Conservation (phyloP, 73 alveolate species). For the Tetrahymena malaccensis region DNA sequence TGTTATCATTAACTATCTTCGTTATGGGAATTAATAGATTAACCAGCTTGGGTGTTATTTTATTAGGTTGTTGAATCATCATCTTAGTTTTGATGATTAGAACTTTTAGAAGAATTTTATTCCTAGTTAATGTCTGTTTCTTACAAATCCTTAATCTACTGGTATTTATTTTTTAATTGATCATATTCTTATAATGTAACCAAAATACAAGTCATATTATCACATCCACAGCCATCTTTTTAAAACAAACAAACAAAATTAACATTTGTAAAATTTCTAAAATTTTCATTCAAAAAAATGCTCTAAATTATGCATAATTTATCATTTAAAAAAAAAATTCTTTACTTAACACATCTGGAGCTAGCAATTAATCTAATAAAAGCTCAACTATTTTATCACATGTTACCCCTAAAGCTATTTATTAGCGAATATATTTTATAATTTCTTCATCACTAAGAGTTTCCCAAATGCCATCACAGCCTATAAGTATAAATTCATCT, state of each 20-base stretch:
- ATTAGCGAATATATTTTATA: neutral
- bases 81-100: neutral
- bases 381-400: slow-evolving; percentile 7
- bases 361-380: slow-evolving; percentile 22
- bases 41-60: neutral
- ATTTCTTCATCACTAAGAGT: slow-evolving; percentile 24
- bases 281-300: too few relatives aligned
- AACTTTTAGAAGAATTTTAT: neutral
- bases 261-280: neutral
- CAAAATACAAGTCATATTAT: slow-evolving; percentile 34
- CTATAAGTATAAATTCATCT: slow-evolving; percentile 32
- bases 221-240: slow-evolving; percentile 37
- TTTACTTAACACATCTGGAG: slow-evolving; percentile 16
- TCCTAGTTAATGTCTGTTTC: neutral
- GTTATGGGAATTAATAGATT: neutral
- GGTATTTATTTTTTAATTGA: neutral
- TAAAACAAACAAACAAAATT: neutral
- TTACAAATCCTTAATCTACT: neutral
- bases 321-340: too few relatives aligned
- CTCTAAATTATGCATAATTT: too few relatives aligned
- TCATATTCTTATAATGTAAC: slow-evolving; percentile 20
- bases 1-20: too few relatives aligned
- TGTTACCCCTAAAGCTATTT: neutral
- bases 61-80: neutral
- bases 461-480: slow-evolving; percentile 45